These are phyloP conservation scores for Colletotrichum sp. DNA, from an alignment of 2,329 filamentous ascomycete species.

Conservation along the genomic window DNA sequence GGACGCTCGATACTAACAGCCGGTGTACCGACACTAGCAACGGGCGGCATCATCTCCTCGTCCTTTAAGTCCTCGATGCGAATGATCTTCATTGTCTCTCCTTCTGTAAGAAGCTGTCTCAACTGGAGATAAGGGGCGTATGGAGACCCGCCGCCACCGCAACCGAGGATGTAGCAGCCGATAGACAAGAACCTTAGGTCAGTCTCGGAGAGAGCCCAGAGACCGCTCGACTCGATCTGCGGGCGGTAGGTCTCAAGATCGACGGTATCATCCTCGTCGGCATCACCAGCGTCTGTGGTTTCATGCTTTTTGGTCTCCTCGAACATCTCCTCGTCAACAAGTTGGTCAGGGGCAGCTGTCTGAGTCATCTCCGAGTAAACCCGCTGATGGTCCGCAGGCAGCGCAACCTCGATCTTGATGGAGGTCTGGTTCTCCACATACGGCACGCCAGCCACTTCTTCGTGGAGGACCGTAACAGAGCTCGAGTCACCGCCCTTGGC, in stretches of 20 bases:
- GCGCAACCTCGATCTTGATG: slow-evolving; percentile 26
- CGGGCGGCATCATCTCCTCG: slow-evolving; percentile 24
- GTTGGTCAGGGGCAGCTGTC: background rate
- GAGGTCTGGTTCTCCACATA: slow-evolving; percentile 26
- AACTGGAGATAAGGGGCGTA: slow-evolving; percentile 26
- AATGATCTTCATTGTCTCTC: slow-evolving; percentile 24
- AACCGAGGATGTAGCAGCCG: slow-evolving; percentile 29
- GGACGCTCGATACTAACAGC: slow-evolving; percentile 25
- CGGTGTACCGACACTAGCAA: slow-evolving; percentile 26
- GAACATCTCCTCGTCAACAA: slow-evolving; percentile 14
- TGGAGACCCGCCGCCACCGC: slow-evolving; percentile 27
- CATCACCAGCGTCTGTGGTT: background rate
- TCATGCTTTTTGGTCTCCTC: slow-evolving; percentile 16
- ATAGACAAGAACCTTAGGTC: slow-evolving; percentile 27
- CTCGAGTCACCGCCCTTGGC: slow-evolving; percentile 23
- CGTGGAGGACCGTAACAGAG: slow-evolving; percentile 23
- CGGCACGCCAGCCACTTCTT: slow-evolving; percentile 26
- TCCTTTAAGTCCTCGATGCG: slow-evolving; percentile 24
- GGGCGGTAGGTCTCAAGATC: slow-evolving; percentile 16
- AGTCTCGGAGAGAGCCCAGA: slow-evolving; percentile 26
- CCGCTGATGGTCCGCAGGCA: slow-evolving; percentile 21
- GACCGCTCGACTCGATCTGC: background rate
- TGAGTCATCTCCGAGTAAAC: slow-evolving; percentile 16
- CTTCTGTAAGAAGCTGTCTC: slow-evolving; percentile 21
- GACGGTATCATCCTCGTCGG: background rate